A percentile compares a stretch with the other conserved stretches of the same genome.
These are phyloP conservation scores for Dactylella cylindrospora DNA, from an alignment of 2,329 filamentous ascomycete genomes.

Conservation along the genomic window DNA sequence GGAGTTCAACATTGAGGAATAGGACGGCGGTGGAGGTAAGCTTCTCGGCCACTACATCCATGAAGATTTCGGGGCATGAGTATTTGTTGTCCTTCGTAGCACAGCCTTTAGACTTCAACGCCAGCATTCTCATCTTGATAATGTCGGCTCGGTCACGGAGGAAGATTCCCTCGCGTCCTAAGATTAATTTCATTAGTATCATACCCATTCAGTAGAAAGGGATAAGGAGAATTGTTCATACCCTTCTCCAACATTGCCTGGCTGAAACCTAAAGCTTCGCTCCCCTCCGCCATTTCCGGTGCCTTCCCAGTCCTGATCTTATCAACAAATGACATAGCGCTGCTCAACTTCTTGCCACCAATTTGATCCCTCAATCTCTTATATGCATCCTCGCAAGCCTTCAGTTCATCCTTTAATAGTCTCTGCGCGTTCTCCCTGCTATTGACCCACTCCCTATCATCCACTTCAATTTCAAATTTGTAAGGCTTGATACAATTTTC, in stretches of 20 bases:
- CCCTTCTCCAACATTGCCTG: conserved; percentile 79
- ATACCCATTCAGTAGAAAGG: neutral
- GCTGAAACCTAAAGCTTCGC: conserved; percentile 77
- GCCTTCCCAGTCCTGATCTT: conserved; percentile 77
- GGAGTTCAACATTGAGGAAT: conserved; percentile 93
- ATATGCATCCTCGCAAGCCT: conserved; percentile 76
- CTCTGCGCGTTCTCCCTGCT: conserved; percentile 78
- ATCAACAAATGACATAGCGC: conserved; percentile 90
- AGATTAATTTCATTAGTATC: conserved; percentile 31
- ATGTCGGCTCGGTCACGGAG: conserved; percentile 87
- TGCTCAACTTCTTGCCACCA: conserved; percentile 80
- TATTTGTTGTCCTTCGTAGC: conserved; percentile 84
- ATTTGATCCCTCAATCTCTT: conserved; percentile 74
- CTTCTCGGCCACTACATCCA: conserved; percentile 95
- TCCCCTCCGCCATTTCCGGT: conserved; percentile 76
- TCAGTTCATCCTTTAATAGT: conserved; percentile 83
- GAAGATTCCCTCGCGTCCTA: conserved; percentile 90
- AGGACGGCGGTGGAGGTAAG: conserved; percentile 91
- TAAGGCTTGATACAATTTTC: conserved; percentile 99
- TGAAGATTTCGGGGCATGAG: conserved; percentile 92
- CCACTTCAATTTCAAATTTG: conserved; percentile 96
- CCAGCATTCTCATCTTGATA: conserved; percentile 83
- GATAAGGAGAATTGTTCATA: conserved; percentile 53
- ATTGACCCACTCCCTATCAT: conserved; percentile 82
- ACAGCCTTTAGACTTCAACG: conserved; percentile 89